Conservation (phyloP, 208 protist species). For the Vickermania spadyakhi region DNA sequence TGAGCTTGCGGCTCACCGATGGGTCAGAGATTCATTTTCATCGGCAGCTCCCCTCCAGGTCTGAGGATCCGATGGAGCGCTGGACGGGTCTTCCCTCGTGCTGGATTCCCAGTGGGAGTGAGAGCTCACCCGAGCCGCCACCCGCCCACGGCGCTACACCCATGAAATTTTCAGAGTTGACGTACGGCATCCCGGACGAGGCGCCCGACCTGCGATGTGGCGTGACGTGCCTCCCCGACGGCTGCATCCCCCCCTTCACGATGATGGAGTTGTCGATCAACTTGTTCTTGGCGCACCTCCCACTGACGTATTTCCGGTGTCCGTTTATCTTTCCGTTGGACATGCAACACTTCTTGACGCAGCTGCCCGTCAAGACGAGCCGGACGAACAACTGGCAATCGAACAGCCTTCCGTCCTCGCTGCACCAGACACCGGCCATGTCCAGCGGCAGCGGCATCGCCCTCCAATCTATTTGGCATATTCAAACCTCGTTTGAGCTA, state of each 20-base stretch:
- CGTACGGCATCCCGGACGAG: neutral
- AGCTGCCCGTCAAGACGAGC: conserved; percentile 42
- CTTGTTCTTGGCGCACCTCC: conserved; percentile 49
- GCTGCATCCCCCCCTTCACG: conserved; percentile 21
- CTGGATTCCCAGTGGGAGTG: neutral
- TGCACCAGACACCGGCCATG: conserved; percentile 1
- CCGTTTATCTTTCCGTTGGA: conserved; percentile 59
- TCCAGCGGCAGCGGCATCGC: neutral
- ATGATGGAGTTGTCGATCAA: conserved; percentile 62
- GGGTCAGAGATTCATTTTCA: neutral
- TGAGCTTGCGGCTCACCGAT: neutral
- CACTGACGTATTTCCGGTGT: conserved; percentile 41
- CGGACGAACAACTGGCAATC: conserved; percentile 17
- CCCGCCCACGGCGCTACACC: neutral
- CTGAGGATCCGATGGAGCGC: neutral
- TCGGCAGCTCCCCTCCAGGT: neutral
- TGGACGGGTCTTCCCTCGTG: neutral
- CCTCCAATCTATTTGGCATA: neutral
- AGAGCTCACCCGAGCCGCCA: neutral
- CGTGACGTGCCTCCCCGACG: neutral
- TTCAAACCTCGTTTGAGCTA: neutral
- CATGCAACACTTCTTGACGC: conserved; percentile 51
- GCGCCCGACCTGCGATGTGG: neutral
- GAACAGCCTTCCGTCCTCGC: conserved; percentile 15
- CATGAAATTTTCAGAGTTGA: no score